Evolutionary conservation across 2,329 filamentous ascomycete species (phyloP).

Genomic region (Xylariaceae sp.): DNA sequence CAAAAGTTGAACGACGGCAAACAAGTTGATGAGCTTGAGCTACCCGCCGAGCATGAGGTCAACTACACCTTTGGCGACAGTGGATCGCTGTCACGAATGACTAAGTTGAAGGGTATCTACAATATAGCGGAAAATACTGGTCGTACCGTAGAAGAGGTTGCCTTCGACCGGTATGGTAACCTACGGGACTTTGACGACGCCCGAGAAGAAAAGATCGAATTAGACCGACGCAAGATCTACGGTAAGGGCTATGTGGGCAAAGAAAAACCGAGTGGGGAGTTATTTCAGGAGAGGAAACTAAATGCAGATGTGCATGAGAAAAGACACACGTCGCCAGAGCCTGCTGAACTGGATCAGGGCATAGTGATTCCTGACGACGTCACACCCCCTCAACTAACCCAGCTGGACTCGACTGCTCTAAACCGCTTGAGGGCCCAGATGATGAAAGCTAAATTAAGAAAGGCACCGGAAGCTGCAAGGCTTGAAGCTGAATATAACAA

Average conservation of each 20-base stretch:
- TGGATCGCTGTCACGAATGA: constrained; percentile 96
- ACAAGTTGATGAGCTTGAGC: constrained; percentile 56
- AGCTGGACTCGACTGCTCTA: constrained; percentile 77
- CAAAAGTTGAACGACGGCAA: constrained; percentile 65
- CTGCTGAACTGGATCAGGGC: constrained; percentile 56
- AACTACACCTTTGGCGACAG: constrained; percentile 87
- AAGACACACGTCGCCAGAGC: constrained; percentile 41
- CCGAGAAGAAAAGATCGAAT: constrained; percentile 87
- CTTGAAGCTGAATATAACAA: constrained; percentile 85
- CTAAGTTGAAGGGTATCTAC: constrained; percentile 86
- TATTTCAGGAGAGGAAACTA: constrained; percentile 76
- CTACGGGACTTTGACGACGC: constrained; percentile 89
- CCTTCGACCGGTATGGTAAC: constrained; percentile 79
- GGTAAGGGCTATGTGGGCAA: constrained; percentile 85
- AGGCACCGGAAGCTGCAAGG: constrained; percentile 73
- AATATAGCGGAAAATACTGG: constrained; percentile 76
- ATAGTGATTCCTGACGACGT: constrained; percentile 61
- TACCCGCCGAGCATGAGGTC: constrained; percentile 66
- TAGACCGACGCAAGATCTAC: constrained; percentile 83
- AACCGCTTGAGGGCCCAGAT: constrained; percentile 92
- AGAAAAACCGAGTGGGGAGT: constrained; percentile 84
- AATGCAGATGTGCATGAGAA: constrained; percentile 56
- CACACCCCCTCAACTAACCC: constrained; percentile 52
- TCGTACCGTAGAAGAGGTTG: constrained; percentile 79
- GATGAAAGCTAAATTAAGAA: constrained; percentile 92